phyloP scores from a whole-genome alignment of 2,329 filamentous ascomycete genomes.

The Sordariomycetes sp. region DNA sequence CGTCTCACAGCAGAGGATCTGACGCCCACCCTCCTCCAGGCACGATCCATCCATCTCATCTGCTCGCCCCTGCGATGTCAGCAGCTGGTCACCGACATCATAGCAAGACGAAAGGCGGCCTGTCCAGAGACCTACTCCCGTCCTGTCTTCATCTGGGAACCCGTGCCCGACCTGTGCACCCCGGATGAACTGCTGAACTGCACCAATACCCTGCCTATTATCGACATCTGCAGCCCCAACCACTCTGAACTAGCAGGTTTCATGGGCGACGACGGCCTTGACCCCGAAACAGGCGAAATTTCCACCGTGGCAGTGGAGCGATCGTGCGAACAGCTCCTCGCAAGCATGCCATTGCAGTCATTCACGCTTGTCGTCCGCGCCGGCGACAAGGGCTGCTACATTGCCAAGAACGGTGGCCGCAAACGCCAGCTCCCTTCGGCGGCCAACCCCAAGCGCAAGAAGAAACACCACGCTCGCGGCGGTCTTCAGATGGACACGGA shows the following conservation, averaged over 20 bases:
- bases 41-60: slow-evolving; percentile 78
- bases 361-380: slow-evolving; percentile 61
- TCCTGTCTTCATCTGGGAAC: slow-evolving; percentile 88
- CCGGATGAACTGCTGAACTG: slow-evolving; percentile 58
- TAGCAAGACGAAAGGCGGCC: slow-evolving; percentile 40
- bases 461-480: slow-evolving; percentile 37
- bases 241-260: slow-evolving; percentile 81
- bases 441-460: slow-evolving; percentile 21
- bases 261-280: slow-evolving; percentile 56
- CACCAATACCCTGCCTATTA: slow-evolving; percentile 51
- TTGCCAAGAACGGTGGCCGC: slow-evolving; percentile 48
- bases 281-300: slow-evolving; percentile 44
- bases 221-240: slow-evolving; percentile 68
- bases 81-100: slow-evolving; percentile 64
- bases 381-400: slow-evolving; percentile 63
- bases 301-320: slow-evolving; percentile 44
- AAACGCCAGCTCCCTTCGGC: slow-evolving; percentile 23
- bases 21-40: slow-evolving; percentile 53
- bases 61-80: slow-evolving; percentile 73
- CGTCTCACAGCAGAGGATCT: slow-evolving; percentile 69
- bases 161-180: slow-evolving; percentile 79
- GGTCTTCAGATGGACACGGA: slow-evolving; percentile 51
- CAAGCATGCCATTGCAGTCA: slow-evolving; percentile 54
- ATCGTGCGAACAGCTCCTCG: slow-evolving; percentile 52
- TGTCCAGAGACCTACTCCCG: slow-evolving; percentile 30